Conservation (phyloP, 2,329 filamentous ascomycete species). For the Juglanconis sp. region DNA sequence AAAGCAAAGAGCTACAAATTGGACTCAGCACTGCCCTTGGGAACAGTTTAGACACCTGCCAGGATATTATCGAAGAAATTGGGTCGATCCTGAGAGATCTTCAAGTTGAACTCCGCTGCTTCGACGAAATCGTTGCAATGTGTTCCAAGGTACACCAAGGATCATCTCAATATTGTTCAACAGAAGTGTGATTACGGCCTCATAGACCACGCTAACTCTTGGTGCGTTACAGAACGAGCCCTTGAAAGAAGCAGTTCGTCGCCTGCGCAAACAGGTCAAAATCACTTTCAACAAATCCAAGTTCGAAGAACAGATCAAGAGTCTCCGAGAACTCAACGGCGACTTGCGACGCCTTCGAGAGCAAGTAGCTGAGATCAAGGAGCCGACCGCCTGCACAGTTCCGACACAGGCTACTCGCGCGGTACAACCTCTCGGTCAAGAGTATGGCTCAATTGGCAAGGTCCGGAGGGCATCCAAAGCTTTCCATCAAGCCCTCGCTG, state of each 20-base stretch:
- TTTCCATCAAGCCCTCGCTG: conserved; percentile 6
- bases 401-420: background rate
- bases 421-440: background rate
- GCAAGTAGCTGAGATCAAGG: background rate
- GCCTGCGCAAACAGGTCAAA: background rate
- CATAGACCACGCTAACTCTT: background rate
- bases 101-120: background rate
- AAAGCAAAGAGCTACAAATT: background rate
- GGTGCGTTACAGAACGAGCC: background rate
- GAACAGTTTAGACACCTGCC: background rate
- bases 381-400: background rate
- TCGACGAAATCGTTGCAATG: background rate
- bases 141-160: background rate
- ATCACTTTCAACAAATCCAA: conserved; percentile 1
- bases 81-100: background rate
- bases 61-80: background rate
- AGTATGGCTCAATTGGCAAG: background rate
- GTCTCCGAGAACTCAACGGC: background rate
- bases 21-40: background rate
- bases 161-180: background rate
- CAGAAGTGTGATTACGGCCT: background rate
- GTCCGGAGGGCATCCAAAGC: conserved; percentile 6
- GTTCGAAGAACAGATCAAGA: background rate
- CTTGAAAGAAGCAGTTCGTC: background rate
- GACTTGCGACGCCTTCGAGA: conserved; percentile 1